Conservation (phyloP, 164 flowering plant genomes). For the Amborella trichopoda region DNA sequence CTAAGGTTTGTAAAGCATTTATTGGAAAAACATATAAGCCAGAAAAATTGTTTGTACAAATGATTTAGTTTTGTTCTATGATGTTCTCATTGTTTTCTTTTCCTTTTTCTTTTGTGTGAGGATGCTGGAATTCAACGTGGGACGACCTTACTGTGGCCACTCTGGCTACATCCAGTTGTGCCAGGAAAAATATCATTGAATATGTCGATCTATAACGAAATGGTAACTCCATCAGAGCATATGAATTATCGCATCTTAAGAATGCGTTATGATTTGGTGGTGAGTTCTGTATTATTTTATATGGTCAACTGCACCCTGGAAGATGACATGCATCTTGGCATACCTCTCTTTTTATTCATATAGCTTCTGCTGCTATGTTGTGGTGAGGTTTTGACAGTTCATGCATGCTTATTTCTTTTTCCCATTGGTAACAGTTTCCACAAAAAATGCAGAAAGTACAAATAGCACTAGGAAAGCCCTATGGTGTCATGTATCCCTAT, state of each 20-base stretch:
- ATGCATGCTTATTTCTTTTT: too few species aligned
- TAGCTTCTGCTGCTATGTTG: too few species aligned
- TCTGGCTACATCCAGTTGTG: constrained; percentile 71
- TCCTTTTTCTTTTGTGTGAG: constrained; percentile 26
- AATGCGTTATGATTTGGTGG: constrained; percentile 65
- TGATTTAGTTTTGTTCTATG: neutral
- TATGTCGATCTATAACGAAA: constrained; percentile 72
- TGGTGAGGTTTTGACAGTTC: too few species aligned
- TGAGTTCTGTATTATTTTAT: constrained; percentile 10
- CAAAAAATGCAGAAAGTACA: too few species aligned
- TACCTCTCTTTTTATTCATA: too few species aligned
- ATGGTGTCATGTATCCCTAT: too few species aligned
- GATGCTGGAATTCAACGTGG: constrained; percentile 37
- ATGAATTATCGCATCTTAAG: constrained; percentile 71
- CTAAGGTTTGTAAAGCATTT: constrained; percentile 45
- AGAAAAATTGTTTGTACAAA: neutral
- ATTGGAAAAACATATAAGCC: too few species aligned
- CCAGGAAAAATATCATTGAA: constrained; percentile 60
- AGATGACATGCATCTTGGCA: too few species aligned
- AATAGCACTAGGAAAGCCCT: too few species aligned
- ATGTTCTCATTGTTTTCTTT: neutral
- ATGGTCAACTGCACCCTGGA: neutral
- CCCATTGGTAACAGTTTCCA: too few species aligned
- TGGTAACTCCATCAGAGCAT: constrained; percentile 47
- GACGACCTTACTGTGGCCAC: constrained; percentile 65